A percentile compares a stretch with the other conserved stretches of the same genome.
Conservation (phyloP, 2,329 filamentous ascomycete species). For the Teratosphaeria gauchensis region DNA sequence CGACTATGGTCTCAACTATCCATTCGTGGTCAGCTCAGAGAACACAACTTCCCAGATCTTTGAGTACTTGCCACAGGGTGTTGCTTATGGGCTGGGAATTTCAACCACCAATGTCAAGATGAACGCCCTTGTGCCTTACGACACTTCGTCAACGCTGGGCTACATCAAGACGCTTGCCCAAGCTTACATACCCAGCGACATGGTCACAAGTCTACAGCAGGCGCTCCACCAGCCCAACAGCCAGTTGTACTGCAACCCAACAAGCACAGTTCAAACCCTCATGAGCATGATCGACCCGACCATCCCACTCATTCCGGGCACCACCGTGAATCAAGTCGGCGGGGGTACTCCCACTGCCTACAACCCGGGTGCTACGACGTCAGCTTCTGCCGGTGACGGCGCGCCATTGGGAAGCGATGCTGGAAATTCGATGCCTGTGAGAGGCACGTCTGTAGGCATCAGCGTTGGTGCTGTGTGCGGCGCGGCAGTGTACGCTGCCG, state of each 20-base stretch:
- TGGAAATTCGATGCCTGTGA: constrained; percentile 46
- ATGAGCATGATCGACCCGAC: constrained; percentile 75
- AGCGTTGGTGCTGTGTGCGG: constrained; percentile 68
- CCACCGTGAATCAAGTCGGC: constrained; percentile 26
- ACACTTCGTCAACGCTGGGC: constrained; percentile 57
- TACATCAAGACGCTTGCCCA: constrained; percentile 72
- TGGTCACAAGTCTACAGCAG: constrained; percentile 49
- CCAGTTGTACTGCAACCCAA: constrained; percentile 61
- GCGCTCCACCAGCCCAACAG: constrained; percentile 64
- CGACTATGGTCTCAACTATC: constrained; percentile 68
- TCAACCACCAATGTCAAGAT: constrained; percentile 49
- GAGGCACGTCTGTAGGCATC: constrained; percentile 57
- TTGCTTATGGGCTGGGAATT: constrained; percentile 54
- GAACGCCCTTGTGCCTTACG: constrained; percentile 63
- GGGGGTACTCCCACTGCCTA: constrained; percentile 30
- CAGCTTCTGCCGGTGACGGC: constrained; percentile 32
- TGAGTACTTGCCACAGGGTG: constrained; percentile 60
- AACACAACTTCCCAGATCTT: constrained; percentile 80
- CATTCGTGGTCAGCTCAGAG: constrained; percentile 63
- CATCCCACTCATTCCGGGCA: constrained; percentile 56
- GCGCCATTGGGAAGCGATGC: constrained; percentile 43
- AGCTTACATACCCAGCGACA: constrained; percentile 37
- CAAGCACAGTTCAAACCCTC: constrained; percentile 58
- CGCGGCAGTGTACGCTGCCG: constrained; percentile 79
- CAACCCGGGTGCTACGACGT: constrained; percentile 27